Conservation (phyloP, 305 asterid species). For the Fraxinus dipetala region DNA sequence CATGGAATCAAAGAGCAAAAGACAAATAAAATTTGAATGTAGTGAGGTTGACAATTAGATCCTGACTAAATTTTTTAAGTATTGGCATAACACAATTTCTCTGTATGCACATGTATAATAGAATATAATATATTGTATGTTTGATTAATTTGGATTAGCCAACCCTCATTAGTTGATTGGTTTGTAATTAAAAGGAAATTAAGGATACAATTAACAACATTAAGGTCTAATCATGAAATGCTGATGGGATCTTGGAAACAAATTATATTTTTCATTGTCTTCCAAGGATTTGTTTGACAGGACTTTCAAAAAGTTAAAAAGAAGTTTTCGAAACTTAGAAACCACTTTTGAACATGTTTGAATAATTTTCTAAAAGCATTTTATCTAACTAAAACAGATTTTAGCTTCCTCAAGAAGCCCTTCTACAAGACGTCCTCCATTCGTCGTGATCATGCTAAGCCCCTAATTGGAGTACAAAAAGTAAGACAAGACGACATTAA, state of each 20-base stretch:
- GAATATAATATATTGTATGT: neutral
- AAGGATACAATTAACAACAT: constrained; percentile 12
- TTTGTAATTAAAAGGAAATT: constrained; percentile 9
- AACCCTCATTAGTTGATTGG: constrained; percentile 28
- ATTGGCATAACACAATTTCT: neutral
- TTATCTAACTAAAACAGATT: neutral
- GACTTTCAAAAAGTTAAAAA: neutral
- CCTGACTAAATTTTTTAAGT: constrained; percentile 10
- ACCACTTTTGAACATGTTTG: neutral
- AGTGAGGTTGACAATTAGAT: constrained; percentile 20
- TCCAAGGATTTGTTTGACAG: neutral
- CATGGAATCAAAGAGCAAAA: constrained; percentile 15
- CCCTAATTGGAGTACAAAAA: neutral
- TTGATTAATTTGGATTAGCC: constrained; percentile 1
- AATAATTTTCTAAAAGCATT: neutral
- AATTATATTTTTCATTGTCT: neutral
- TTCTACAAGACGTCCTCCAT: neutral
- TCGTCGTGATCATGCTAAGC: neutral
- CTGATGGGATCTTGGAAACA: constrained; percentile 49
- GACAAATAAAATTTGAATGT: constrained; percentile 18
- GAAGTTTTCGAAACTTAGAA: neutral
- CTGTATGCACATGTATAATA: neutral
- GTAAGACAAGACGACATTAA: neutral
- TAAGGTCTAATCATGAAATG: constrained; percentile 7
- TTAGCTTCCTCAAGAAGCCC: neutral